Evolutionary conservation across 805 yeast genomes (phyloP), one percentile per base, ranked within the genome.

Genomic region (Candida piceae): DNA sequence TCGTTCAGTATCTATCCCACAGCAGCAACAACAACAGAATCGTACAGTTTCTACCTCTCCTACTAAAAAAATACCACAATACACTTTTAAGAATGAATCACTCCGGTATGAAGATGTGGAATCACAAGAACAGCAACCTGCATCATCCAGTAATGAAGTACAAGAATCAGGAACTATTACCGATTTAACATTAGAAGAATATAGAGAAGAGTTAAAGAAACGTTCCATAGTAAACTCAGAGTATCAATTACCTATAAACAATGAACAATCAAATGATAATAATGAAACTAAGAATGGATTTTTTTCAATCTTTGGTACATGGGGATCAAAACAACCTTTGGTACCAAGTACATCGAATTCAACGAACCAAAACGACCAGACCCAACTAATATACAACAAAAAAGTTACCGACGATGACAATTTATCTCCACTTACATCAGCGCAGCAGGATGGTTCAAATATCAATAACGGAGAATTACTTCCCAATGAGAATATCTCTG

Each of bases 111-210:
- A n/a, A n/a, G n/a, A n/a, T n/a, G n/a, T n/a, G n/a, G n/a, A 22
- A 9, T 7, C 19, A 21, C 28, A 23, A 10, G 15, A 9, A 3
- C 25, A 31, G 16, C 24, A 9, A 5, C 25, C 33, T 11, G 26
- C 9, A 3, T 16, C 26, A 15, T 7, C 12, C 4, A 21, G 16
- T 4, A 21, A 16, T 16, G 15, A n/a, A n/a, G n/a, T n/a, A n/a
- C n/a, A n/a, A n/a, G n/a, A n/a, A n/a, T n/a, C n/a, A n/a, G n/a
- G n/a, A n/a, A 26, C 10, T 27, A 34, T 41, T 11, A 40, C 32
- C 3, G 56, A 48, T 23, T 16, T 50, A 5, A 53, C 59, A 3
- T 41, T 54, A 19, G 53, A 53, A 34, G 53, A 53, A 29, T 53
- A 53, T 30, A 42, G 58, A 23, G 46, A 39, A 15, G 50, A 52